Evolutionary conservation across 2,329 filamentous ascomycete genomes (phyloP).

Genomic region (Scopulariopsis brevicaulis): DNA sequence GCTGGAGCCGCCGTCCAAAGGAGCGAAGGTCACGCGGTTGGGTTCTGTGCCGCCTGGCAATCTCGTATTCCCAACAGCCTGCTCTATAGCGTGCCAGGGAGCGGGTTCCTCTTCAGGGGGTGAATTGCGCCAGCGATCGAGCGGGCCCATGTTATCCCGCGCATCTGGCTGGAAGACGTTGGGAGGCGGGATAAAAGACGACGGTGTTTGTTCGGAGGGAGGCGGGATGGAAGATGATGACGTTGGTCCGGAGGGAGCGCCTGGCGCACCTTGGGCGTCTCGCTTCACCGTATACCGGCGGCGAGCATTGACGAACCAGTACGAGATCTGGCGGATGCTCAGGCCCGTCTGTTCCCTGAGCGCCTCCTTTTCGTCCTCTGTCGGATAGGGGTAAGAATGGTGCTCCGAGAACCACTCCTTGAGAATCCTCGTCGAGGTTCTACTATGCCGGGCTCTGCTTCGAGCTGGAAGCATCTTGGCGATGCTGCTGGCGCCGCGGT

Average conservation of each 20-base stretch:
- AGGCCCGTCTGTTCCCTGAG: constrained; percentile 49
- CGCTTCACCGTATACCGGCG: constrained; percentile 34
- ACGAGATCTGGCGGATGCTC: constrained; percentile 51
- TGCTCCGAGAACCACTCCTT: constrained; percentile 54
- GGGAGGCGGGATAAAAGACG: background rate
- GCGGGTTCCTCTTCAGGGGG: constrained; percentile 13
- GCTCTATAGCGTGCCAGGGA: constrained; percentile 11
- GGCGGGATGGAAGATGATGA: background rate
- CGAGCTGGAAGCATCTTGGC: background rate
- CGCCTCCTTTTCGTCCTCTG: constrained; percentile 49
- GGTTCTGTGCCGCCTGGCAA: background rate
- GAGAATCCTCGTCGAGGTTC: constrained; percentile 30
- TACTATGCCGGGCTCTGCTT: background rate
- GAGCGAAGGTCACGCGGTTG: background rate
- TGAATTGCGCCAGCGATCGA: constrained; percentile 11
- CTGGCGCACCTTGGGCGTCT: constrained; percentile 18
- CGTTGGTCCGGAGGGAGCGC: constrained; percentile 19
- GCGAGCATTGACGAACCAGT: constrained; percentile 60
- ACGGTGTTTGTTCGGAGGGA: background rate
- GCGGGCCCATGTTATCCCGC: constrained; percentile 8
- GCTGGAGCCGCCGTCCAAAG: background rate
- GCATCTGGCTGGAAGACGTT: background rate
- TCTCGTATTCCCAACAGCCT: constrained; percentile 3
- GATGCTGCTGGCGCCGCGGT: background rate
- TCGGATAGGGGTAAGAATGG: constrained; percentile 53